Evolutionary conservation across 2,329 filamentous ascomycete genomes (phyloP).

Genomic region (Fusarium penzigii): DNA sequence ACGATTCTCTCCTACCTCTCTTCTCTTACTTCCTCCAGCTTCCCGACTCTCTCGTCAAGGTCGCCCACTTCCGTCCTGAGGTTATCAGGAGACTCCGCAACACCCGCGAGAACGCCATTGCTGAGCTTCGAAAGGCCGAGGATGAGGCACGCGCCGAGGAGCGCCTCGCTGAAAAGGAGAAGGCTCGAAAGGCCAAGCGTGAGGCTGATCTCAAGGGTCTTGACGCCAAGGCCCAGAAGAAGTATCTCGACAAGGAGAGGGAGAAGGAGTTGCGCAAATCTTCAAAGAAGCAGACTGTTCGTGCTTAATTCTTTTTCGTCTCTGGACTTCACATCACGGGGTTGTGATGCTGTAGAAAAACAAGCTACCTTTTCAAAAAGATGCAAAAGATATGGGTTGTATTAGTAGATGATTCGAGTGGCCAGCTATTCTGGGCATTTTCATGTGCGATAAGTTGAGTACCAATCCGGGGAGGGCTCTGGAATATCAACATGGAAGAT

Average conservation of each 20-base stretch:
- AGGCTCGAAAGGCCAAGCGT: conserved; percentile 84
- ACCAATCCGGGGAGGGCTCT: not conserved
- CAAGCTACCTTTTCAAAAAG: not conserved
- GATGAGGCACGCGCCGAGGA: conserved; percentile 84
- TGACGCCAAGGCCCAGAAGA: conserved; percentile 82
- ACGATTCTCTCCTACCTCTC: conserved; percentile 68
- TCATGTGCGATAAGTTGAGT: not conserved
- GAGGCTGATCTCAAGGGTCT: conserved; percentile 77
- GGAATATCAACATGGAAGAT: not conserved
- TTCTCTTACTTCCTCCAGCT: conserved; percentile 82
- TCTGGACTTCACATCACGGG: not conserved
- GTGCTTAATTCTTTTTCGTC: conserved; percentile 39
- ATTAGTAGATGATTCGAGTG: not conserved
- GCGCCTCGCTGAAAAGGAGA: conserved; percentile 69
- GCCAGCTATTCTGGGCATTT: not conserved
- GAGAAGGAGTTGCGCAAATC: conserved; percentile 67
- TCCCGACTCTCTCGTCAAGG: conserved; percentile 75
- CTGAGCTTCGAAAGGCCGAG: conserved; percentile 74
- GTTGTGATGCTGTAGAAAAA: not conserved
- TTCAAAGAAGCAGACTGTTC: conserved; percentile 56
- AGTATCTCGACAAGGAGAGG: conserved; percentile 78
- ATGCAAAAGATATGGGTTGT: not conserved
- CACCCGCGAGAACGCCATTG: conserved; percentile 77
- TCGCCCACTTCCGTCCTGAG: conserved; percentile 85
- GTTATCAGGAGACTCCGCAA: conserved; percentile 80